A percentile compares a stretch with the other conserved stretches of the same genome.
Evolutionary conservation across 768 basidiomycete genomes (phyloP).

Genomic region (Pseudohyphozyma bogoriensis): DNA sequence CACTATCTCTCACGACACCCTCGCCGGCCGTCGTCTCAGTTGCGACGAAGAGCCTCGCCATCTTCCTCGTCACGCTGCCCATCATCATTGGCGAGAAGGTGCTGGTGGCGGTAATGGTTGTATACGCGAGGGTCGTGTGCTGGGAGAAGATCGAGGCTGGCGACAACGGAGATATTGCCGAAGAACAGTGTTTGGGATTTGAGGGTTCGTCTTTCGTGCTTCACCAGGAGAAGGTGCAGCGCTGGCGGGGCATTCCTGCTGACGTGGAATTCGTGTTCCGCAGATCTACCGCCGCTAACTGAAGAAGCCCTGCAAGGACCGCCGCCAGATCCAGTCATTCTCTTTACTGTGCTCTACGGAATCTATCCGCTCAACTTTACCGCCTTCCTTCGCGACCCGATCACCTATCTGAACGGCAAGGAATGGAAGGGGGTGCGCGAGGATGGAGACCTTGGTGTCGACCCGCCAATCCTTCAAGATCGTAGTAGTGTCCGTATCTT

Average conservation of each 20-base stretch:
- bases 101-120: conserved; percentile 31
- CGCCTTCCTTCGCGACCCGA: conserved; percentile 62
- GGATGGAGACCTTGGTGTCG: conserved; percentile 52
- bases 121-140: conserved; percentile 34
- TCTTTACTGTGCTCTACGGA: conserved; percentile 74
- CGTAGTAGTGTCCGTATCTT: conserved; percentile 54
- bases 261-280: not conserved
- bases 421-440: conserved; percentile 51
- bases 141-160: conserved; percentile 26
- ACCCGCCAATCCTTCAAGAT: conserved; percentile 58
- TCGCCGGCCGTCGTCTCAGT: conserved; percentile 29
- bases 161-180: not conserved
- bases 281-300: not conserved
- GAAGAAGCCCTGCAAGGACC: conserved; percentile 7
- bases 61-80: conserved; percentile 25
- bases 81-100: conserved; percentile 21
- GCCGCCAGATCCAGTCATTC: conserved; percentile 52
- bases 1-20: conserved; percentile 31
- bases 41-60: conserved; percentile 28
- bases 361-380: conserved; percentile 83
- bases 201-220: not conserved
- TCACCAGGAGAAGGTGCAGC: not conserved
- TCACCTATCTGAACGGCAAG: conserved; percentile 51
- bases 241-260: not conserved
- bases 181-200: not conserved